Evolutionary conservation across 1,139 yeast species (phyloP).

Genomic region (Blastobotrys ciferrii): DNA sequence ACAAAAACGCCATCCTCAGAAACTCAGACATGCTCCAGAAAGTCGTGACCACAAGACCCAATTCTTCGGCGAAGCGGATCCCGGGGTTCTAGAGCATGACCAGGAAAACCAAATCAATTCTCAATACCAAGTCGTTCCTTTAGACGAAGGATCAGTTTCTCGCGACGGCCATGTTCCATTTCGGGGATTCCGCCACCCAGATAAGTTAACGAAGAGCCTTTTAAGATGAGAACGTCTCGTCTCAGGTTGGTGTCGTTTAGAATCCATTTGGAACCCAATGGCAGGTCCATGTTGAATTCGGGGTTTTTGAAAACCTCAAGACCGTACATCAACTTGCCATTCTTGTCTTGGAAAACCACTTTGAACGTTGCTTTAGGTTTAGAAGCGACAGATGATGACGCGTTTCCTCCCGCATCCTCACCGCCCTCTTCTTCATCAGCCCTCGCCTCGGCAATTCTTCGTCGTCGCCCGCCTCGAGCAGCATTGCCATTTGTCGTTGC

Average conservation of each 20-base stretch:
- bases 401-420: not conserved
- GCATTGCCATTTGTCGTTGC: not conserved
- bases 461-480: slow-evolving; percentile 7
- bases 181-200: slow-evolving; percentile 20
- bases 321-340: slow-evolving; percentile 28
- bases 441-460: slow-evolving; percentile 5
- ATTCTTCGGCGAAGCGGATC: too few species aligned
- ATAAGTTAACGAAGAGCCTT: slow-evolving; percentile 15
- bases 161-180: slow-evolving; percentile 11
- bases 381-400: not conserved
- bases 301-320: slow-evolving; percentile 25
- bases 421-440: slow-evolving; percentile 10
- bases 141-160: slow-evolving; percentile 4
- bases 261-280: slow-evolving; percentile 23
- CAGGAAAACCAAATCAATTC: too few species aligned
- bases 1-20: too few species aligned
- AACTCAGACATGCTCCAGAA: too few species aligned
- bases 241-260: slow-evolving; percentile 18
- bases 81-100: too few species aligned
- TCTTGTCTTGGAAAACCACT: slow-evolving; percentile 27
- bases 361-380: slow-evolving; percentile 19
- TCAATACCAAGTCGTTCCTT: slow-evolving; percentile 6
- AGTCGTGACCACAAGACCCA: too few species aligned
- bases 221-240: slow-evolving; percentile 27
- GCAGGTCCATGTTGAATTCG: slow-evolving; percentile 19